Evolutionary conservation across 768 basidiomycete genomes (phyloP).

Genomic region (Hygrocybe punicea): DNA sequence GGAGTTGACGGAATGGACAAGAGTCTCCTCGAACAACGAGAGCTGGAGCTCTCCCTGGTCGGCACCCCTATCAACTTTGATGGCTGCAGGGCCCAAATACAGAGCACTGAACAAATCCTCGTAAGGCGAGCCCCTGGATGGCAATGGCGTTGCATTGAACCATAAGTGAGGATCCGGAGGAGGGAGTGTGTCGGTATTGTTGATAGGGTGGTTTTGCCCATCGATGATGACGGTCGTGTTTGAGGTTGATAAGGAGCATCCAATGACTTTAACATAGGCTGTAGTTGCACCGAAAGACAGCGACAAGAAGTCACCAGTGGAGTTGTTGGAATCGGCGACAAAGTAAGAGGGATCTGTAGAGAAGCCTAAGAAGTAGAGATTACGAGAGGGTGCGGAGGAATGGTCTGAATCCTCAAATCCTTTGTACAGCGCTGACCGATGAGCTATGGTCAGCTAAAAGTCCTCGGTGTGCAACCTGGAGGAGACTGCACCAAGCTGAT

Average conservation of each 20-base stretch:
- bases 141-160: neutral
- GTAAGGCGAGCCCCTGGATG: neutral
- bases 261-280: neutral
- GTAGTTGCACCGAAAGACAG: neutral
- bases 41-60: neutral
- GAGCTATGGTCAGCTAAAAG: neutral
- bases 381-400: neutral
- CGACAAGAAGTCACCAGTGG: neutral
- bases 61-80: neutral
- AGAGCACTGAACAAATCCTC: slow-evolving; percentile 1
- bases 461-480: too few species aligned
- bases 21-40: neutral
- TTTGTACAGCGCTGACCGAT: neutral
- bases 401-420: neutral
- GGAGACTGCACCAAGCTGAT: too few species aligned
- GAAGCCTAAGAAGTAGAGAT: neutral
- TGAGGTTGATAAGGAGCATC: neutral
- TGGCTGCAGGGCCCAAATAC: neutral
- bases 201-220: neutral
- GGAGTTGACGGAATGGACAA: neutral
- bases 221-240: neutral
- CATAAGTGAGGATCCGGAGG: neutral
- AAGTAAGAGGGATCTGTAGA: neutral
- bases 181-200: neutral
- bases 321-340: neutral